Evolutionary conservation across 1,284 basidiomycete species (phyloP).

Genomic region (Amylostereum areolatum): DNA sequence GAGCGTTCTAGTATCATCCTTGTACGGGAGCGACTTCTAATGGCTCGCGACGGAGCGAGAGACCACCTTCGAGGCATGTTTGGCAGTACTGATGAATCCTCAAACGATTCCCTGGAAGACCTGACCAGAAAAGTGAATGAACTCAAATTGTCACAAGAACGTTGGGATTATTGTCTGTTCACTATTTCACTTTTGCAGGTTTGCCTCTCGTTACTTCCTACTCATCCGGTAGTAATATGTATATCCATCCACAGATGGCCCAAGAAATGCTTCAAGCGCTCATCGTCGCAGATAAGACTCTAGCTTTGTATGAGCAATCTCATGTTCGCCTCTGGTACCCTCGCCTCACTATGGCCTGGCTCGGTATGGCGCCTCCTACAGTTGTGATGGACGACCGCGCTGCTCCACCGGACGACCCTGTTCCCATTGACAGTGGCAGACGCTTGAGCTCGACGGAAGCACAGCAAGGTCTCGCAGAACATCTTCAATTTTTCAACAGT

Average conservation of each 20-base stretch:
- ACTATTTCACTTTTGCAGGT: conserved; percentile 42
- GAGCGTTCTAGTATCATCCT: too few relatives aligned
- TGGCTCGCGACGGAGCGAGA: conserved; percentile 25
- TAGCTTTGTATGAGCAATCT: conserved; percentile 28
- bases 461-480: conserved; percentile 21
- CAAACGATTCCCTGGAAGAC: too few relatives aligned
- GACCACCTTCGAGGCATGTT: conserved; percentile 28
- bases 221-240: not conserved
- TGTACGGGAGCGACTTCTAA: too few relatives aligned
- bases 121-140: conserved; percentile 20
- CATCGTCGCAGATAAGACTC: conserved; percentile 27
- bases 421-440: conserved; percentile 13
- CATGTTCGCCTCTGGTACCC: conserved; percentile 37
- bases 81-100: conserved; percentile 16
- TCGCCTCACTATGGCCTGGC: conserved; percentile 38
- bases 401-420: conserved; percentile 17
- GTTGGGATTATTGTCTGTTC: conserved; percentile 33
- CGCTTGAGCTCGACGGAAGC: conserved; percentile 21
- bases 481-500: conserved; percentile 2
- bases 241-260: conserved; percentile 32
- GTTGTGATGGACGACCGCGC: conserved; percentile 34
- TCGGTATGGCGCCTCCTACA: conserved; percentile 36
- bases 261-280: conserved; percentile 34
- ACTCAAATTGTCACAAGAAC: conserved; percentile 24
- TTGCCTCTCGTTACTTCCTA: conserved; percentile 4